Percentiles rank a stretch among this genome's conserved stretches.
phyloP scores from a whole-genome alignment of 139 green algal species.

The Nannochloris sp. region DNA sequence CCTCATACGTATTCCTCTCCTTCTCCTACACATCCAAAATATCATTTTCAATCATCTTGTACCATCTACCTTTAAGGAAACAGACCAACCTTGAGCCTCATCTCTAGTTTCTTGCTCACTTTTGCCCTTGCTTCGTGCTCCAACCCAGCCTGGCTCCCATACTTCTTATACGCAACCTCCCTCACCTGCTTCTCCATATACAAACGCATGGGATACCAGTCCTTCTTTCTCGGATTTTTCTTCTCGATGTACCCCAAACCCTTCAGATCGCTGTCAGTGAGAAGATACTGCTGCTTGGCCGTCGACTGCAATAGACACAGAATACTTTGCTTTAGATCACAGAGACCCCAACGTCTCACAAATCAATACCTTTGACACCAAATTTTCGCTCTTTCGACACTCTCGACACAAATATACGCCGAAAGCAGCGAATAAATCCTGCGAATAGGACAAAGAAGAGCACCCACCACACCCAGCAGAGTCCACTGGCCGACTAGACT shows the following conservation, averaged over 20 bases:
- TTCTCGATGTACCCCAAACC: constrained; percentile 42
- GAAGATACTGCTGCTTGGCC: constrained; percentile 38
- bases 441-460: constrained; percentile 30
- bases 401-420: constrained; percentile 36
- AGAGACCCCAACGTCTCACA: background rate
- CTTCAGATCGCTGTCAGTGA: constrained; percentile 50
- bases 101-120: constrained; percentile 9
- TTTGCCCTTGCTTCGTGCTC: constrained; percentile 11
- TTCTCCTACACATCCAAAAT: constrained; percentile 7
- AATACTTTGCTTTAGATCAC: too few species aligned
- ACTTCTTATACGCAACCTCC: constrained; percentile 22
- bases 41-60: too few species aligned
- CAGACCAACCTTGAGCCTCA: constrained; percentile 7
- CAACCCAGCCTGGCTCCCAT: constrained; percentile 29
- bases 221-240: constrained; percentile 54
- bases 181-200: constrained; percentile 52
- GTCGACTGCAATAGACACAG: constrained; percentile 8
- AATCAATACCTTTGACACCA: constrained; percentile 40
- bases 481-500: background rate
- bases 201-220: constrained; percentile 54
- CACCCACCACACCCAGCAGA: constrained; percentile 30
- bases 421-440: constrained; percentile 38
- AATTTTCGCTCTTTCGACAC: constrained; percentile 36
- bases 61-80: background rate
- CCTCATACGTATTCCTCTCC: constrained; percentile 1